Percentiles rank a stretch among this genome's conserved stretches.
Evolutionary conservation across 1,284 basidiomycete species (phyloP).

Genomic region (Microbotryum lychnidis-dioicae): DNA sequence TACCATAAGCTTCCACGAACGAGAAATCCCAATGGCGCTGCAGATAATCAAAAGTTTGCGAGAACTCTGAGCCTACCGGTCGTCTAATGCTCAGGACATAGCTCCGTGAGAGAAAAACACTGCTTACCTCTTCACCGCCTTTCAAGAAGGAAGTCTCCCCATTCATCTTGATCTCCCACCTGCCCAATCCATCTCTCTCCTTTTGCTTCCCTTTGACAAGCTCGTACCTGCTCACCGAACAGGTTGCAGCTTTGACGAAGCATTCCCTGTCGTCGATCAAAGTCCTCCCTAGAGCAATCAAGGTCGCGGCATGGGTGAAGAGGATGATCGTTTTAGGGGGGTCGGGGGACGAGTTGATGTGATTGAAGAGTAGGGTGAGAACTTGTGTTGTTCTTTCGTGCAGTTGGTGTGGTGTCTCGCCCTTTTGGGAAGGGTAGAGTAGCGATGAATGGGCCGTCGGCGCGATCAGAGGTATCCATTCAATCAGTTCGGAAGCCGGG

Average conservation of each 20-base stretch:
- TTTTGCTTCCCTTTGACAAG: not conserved
- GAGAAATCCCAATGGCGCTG: slow-evolving; percentile 29
- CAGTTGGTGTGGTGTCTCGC: slow-evolving; percentile 58
- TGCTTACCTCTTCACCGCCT: slow-evolving; percentile 21
- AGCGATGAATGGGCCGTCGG: slow-evolving; percentile 55
- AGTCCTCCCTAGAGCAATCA: slow-evolving; percentile 58
- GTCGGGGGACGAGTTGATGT: slow-evolving; percentile 43
- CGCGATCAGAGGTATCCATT: slow-evolving; percentile 56
- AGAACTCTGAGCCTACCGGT: too few relatives aligned
- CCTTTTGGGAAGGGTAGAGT: slow-evolving; percentile 57
- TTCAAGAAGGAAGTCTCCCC: slow-evolving; percentile 21
- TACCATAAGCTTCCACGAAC: slow-evolving; percentile 14
- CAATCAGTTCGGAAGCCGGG: slow-evolving; percentile 48
- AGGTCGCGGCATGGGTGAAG: slow-evolving; percentile 69
- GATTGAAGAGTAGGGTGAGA: slow-evolving; percentile 49
- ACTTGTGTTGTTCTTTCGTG: slow-evolving; percentile 56
- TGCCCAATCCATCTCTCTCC: not conserved
- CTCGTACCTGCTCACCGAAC: slow-evolving; percentile 15
- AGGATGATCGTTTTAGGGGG: slow-evolving; percentile 52
- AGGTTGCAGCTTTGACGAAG: slow-evolving; percentile 34
- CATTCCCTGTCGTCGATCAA: slow-evolving; percentile 49
- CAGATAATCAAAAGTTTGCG: too few relatives aligned
- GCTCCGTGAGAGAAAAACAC: not conserved
- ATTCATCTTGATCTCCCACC: slow-evolving; percentile 19
- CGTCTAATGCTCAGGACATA: not conserved